Percentiles rank a stretch among this genome's conserved stretches.
Conservation (phyloP, 169 alveolate genomes). For the Cryptosporidium sp. region DNA sequence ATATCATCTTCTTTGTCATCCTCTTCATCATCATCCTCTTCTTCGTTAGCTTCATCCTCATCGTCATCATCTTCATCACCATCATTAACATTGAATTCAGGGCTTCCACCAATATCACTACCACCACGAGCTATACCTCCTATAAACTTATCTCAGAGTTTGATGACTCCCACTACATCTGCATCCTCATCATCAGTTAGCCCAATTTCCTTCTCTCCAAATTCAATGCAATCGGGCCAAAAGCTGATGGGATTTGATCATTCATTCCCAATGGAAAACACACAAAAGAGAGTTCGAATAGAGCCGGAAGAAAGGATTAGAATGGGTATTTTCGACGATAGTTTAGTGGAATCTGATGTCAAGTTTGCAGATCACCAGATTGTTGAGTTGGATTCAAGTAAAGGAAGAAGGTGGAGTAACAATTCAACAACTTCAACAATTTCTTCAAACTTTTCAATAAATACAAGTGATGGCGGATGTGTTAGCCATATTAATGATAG, state of each 20-base stretch:
- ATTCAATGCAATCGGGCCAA: background rate
- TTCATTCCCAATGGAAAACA: background rate
- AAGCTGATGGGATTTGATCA: background rate
- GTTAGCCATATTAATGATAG: background rate
- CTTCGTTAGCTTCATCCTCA: background rate
- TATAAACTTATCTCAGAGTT: conserved; percentile 8
- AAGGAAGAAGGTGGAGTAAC: conserved; percentile 75
- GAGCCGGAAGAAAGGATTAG: background rate
- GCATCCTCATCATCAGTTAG: background rate
- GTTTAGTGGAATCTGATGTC: background rate
- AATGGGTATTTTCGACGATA: conserved; percentile 14
- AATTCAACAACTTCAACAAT: conserved; percentile 66
- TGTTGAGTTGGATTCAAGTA: conserved; percentile 57
- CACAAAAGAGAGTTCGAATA: conserved; percentile 18
- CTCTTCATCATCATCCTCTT: background rate
- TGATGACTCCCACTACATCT: conserved; percentile 23
- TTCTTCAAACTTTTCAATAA: conserved; percentile 34
- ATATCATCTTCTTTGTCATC: background rate
- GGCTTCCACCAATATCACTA: background rate
- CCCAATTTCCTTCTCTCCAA: conserved; percentile 1
- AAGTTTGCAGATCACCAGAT: conserved; percentile 1
- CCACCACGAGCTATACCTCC: background rate
- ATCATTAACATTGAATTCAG: background rate
- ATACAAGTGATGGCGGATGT: background rate
- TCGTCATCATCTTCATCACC: background rate